Evolutionary conservation across 495 filamentous ascomycete genomes (phyloP).

Genomic region (Aspergillus wentii): DNA sequence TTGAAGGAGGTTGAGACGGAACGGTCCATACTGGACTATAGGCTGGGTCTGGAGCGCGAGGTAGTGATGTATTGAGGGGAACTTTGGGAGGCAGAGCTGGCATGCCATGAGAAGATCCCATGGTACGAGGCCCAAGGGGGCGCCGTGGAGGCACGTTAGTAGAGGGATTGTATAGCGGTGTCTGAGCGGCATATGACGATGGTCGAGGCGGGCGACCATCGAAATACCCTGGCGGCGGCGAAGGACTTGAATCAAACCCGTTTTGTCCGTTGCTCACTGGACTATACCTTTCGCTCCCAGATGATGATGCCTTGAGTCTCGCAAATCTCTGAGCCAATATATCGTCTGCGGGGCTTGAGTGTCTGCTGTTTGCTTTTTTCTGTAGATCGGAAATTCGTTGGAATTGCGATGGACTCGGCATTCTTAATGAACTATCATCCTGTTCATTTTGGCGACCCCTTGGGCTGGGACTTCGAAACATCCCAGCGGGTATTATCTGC

Average conservation of each 20-base stretch:
- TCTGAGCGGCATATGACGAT: constrained; percentile 14
- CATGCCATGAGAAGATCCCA: constrained; percentile 40
- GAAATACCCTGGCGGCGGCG: constrained; percentile 24
- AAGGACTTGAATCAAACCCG: constrained; percentile 30
- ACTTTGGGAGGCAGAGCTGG: constrained; percentile 52
- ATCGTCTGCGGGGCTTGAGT: constrained; percentile 29
- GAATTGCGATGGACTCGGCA: constrained; percentile 42
- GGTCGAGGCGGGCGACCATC: constrained; percentile 25
- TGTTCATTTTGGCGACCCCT: constrained; percentile 23
- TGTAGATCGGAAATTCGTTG: constrained; percentile 20
- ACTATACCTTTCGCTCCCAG: constrained; percentile 3
- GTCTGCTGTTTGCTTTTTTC: constrained; percentile 13
- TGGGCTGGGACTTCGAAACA: constrained; percentile 6
- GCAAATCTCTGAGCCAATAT: constrained; percentile 43
- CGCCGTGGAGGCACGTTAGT: constrained; percentile 23
- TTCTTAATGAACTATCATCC: constrained; percentile 19
- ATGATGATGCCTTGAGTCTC: constrained; percentile 28
- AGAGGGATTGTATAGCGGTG: constrained; percentile 12
- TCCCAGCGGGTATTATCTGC: constrained; percentile 11
- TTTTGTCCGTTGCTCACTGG: constrained; percentile 10
- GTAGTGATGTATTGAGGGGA: constrained; percentile 57
- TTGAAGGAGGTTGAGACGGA: constrained; percentile 36
- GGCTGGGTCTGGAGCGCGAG: constrained; percentile 75
- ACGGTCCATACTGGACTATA: constrained; percentile 65
- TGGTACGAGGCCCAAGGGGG: constrained; percentile 52